Percentiles rank a stretch among this genome's conserved stretches.
These are phyloP conservation scores for Fusarium albosuccineum DNA, from an alignment of 2,329 filamentous ascomycete genomes.

Conservation along the genomic window DNA sequence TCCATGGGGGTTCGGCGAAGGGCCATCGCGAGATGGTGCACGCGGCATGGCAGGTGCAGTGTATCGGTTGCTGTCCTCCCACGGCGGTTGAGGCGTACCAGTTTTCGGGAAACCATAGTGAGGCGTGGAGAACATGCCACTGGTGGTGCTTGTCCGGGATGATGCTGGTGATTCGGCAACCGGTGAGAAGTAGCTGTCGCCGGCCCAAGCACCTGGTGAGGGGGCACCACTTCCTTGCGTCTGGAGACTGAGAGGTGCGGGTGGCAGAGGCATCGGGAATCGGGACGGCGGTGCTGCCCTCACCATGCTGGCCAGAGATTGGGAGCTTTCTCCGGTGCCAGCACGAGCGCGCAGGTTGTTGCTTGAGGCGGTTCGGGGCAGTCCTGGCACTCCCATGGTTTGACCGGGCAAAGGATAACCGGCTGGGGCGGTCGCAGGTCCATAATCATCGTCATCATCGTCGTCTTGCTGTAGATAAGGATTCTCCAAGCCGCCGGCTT, in stretches of 20 bases:
- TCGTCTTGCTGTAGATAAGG: conserved; percentile 77
- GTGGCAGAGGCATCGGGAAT: conserved; percentile 74
- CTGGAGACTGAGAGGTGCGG: conserved; percentile 76
- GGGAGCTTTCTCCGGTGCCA: conserved; percentile 77
- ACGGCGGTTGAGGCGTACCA: conserved; percentile 74
- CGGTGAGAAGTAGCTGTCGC: conserved; percentile 96
- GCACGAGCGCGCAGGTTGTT: conserved; percentile 82
- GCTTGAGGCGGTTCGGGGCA: conserved; percentile 69
- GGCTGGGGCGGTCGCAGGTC: conserved; percentile 52
- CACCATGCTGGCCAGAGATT: conserved; percentile 68
- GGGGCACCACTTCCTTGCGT: conserved; percentile 61
- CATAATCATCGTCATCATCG: conserved; percentile 71
- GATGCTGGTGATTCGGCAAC: conserved; percentile 82
- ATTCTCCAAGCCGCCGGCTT: conserved; percentile 78
- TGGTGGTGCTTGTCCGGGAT: conserved; percentile 80
- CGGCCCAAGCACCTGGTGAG: conserved; percentile 72
- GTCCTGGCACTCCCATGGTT: conserved; percentile 33
- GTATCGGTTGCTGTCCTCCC: conserved; percentile 84
- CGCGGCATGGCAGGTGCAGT: conserved; percentile 90
- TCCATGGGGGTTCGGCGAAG: conserved; percentile 74
- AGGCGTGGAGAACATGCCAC: conserved; percentile 74
- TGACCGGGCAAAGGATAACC: conserved; percentile 51
- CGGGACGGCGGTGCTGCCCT: conserved; percentile 75
- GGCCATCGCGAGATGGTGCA: conserved; percentile 81
- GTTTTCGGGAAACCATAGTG: conserved; percentile 78